Conservation (phyloP, 805 yeast genomes). For the Wickerhamiella musiphila region DNA sequence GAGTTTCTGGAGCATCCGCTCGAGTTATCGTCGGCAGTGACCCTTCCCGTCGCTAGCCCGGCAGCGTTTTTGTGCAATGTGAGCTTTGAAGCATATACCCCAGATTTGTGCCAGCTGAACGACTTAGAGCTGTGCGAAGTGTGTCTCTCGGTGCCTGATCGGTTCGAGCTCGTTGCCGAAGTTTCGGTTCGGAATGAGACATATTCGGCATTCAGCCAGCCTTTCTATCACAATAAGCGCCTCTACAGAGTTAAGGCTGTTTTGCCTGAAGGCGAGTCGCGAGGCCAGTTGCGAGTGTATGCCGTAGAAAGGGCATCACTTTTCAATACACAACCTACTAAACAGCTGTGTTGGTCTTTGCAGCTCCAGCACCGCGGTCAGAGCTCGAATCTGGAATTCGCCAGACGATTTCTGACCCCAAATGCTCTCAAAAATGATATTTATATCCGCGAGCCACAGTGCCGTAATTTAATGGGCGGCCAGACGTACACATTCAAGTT, state of each 20-base stretch:
- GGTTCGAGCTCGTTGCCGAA: constrained; percentile 46
- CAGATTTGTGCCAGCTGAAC: constrained; percentile 52
- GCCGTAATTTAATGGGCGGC: constrained; percentile 36
- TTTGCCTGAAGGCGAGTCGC: constrained; percentile 47
- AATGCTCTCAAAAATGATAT: constrained; percentile 53
- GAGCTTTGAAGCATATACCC: constrained; percentile 49
- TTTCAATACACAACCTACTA: constrained; percentile 2
- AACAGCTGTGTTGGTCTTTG: constrained; percentile 49
- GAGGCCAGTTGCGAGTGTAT: constrained; percentile 66
- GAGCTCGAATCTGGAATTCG: constrained; percentile 37
- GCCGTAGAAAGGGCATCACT: constrained; percentile 9
- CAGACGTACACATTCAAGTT: constrained; percentile 50
- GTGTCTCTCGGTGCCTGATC: constrained; percentile 49
- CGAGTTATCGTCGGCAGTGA: constrained; percentile 57
- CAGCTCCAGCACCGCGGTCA: constrained; percentile 61
- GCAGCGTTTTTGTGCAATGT: constrained; percentile 49
- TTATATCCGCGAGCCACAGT: constrained; percentile 75
- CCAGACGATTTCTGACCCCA: constrained; percentile 54
- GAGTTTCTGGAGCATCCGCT: constrained; percentile 81
- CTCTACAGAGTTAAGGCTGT: constrained; percentile 65
- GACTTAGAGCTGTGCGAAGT: constrained; percentile 71
- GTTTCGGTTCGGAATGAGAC: too few species aligned
- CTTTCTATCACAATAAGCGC: constrained; percentile 39
- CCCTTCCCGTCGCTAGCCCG: constrained; percentile 77
- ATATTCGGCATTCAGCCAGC: constrained; percentile 49